Percentiles rank a stretch among this genome's conserved stretches.
Conservation (phyloP, 176 grass and related monocot species). For the Panicum miliaceum region DNA sequence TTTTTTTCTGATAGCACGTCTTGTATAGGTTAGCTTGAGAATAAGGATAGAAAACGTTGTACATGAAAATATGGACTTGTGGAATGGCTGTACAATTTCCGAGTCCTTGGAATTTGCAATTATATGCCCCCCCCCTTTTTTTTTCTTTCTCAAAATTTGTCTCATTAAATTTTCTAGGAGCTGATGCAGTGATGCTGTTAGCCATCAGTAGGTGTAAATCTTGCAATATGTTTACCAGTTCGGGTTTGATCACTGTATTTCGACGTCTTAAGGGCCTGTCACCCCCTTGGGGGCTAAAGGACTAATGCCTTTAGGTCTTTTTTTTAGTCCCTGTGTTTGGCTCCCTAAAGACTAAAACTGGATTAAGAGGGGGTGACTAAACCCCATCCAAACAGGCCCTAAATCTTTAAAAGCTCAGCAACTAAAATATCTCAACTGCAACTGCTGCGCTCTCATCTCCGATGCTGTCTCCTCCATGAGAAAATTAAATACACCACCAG, state of each 20-base stretch:
- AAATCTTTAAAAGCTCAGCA: background rate
- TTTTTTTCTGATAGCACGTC: background rate
- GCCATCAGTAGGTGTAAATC: background rate
- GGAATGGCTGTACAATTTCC: background rate
- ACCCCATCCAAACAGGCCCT: too few species aligned
- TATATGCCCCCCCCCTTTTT: background rate
- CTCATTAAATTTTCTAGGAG: too few species aligned
- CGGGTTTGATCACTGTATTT: background rate
- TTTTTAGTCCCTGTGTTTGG: too few species aligned
- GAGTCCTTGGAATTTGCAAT: background rate
- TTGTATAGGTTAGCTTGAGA: slow-evolving; percentile 9
- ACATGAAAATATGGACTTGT: background rate
- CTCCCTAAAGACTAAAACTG: too few species aligned
- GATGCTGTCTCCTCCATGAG: background rate
- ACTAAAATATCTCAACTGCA: background rate
- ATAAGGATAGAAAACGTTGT: slow-evolving; percentile 38
- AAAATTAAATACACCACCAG: background rate
- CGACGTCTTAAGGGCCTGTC: too few species aligned
- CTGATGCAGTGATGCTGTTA: background rate
- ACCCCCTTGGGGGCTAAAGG: too few species aligned
- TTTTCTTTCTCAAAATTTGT: background rate
- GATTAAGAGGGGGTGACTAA: too few species aligned
- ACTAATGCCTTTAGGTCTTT: too few species aligned
- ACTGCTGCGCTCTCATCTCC: background rate
- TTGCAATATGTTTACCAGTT: background rate